These are phyloP conservation scores for Boletus subcaerulescens DNA, from an alignment of 768 basidiomycete genomes.

Conservation along the genomic window DNA sequence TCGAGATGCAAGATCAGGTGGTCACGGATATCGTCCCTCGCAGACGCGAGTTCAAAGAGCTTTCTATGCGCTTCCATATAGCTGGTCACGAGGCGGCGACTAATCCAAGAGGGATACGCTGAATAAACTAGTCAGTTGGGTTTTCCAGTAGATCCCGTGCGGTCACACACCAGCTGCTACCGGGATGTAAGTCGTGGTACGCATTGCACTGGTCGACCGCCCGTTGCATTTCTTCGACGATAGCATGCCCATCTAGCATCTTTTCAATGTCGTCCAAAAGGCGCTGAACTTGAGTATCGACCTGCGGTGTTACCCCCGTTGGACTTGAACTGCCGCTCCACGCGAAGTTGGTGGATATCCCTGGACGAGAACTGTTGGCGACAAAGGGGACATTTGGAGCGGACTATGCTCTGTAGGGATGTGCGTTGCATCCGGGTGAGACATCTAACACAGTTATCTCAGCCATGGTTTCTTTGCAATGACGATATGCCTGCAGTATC, in stretches of 20 bases:
- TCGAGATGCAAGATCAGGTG: not conserved
- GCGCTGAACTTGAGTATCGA: not conserved
- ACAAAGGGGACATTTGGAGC: slow-evolving; percentile 12
- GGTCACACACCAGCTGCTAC: not conserved
- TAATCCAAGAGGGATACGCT: not conserved
- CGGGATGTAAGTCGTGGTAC: not conserved
- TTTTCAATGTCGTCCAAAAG: not conserved
- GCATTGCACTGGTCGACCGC: not conserved
- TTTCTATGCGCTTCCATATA: slow-evolving; percentile 1
- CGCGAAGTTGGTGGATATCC: slow-evolving; percentile 3
- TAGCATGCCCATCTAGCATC: not conserved
- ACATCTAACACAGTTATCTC: not conserved
- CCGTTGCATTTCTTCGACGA: slow-evolving; percentile 8
- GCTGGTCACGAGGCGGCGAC: not conserved
- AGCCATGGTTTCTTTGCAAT: no score
- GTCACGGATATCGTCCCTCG: not conserved
- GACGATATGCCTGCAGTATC: no score
- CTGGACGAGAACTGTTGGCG: not conserved
- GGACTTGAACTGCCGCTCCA: not conserved
- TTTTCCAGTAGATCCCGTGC: not conserved
- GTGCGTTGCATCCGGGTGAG: not conserved
- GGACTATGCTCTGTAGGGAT: no score
- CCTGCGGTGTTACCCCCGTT: not conserved
- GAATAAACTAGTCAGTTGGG: not conserved
- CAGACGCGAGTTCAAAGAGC: not conserved